A percentile compares a stretch with the other conserved stretches of the same genome.
Conservation (phyloP, 2,329 filamentous ascomycete species). For the Pyrenochaeta sp. region DNA sequence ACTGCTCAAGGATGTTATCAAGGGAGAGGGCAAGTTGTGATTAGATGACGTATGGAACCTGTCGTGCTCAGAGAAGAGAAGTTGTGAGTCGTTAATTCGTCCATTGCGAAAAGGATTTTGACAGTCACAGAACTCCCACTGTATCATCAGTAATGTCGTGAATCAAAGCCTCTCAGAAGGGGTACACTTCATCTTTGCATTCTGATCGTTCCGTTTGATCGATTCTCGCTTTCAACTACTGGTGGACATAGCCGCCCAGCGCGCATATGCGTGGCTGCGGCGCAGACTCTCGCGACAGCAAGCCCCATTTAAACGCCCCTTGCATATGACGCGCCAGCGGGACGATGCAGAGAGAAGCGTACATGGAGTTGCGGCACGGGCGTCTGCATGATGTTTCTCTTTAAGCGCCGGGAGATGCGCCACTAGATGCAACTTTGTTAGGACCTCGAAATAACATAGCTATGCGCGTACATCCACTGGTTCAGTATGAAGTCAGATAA, state of each 20-base stretch:
- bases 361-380: background rate
- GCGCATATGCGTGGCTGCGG: constrained; percentile 5
- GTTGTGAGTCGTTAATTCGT: background rate
- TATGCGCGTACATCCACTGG: no score
- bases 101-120: background rate
- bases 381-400: background rate
- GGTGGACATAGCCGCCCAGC: background rate
- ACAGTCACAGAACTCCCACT: background rate
- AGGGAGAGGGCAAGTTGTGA: constrained; percentile 53
- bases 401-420: constrained; percentile 1
- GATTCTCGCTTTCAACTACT: background rate
- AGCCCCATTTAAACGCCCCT: background rate
- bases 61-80: background rate
- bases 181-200: background rate
- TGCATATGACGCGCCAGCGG: background rate
- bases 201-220: background rate
- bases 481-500: no score
- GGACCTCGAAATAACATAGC: background rate
- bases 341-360: background rate
- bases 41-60: background rate
- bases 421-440: background rate
- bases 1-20: constrained; percentile 65
- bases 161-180: background rate
- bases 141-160: no score
- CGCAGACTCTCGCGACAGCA: background rate